Evolutionary conservation across 2,329 filamentous ascomycete species (phyloP).

Genomic region (Chaetothyriales sp.): DNA sequence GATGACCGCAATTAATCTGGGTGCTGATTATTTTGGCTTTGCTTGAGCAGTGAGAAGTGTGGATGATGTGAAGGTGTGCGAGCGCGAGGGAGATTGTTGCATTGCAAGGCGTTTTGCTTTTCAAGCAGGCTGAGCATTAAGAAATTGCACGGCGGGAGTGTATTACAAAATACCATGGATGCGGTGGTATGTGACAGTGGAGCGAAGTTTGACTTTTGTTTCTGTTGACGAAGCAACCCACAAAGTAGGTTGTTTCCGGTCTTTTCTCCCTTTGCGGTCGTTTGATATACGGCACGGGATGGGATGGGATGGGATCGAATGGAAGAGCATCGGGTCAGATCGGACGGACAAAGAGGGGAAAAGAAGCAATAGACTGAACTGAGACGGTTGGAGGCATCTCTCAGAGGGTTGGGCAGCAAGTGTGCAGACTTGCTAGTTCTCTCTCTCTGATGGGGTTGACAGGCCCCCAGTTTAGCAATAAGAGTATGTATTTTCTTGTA

Average conservation of each 20-base stretch:
- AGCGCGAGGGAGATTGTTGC: not conserved
- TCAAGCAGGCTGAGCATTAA: not conserved
- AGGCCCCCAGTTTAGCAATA: too few relatives aligned
- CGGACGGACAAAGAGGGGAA: too few relatives aligned
- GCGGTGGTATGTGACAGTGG: not conserved
- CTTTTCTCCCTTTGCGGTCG: not conserved
- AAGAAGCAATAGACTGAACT: too few relatives aligned
- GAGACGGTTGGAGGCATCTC: too few relatives aligned
- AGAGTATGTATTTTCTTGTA: too few relatives aligned
- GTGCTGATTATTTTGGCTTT: constrained; percentile 72
- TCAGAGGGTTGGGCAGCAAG: too few relatives aligned
- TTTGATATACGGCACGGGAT: not conserved
- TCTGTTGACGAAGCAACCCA: not conserved
- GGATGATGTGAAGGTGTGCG: not conserved
- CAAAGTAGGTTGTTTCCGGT: not conserved
- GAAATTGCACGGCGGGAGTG: not conserved
- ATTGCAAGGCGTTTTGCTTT: not conserved
- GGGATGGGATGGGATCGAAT: not conserved
- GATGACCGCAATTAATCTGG: constrained; percentile 92
- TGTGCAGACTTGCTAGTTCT: too few relatives aligned
- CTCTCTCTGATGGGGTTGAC: too few relatives aligned
- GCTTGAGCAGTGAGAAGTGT: not conserved
- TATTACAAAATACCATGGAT: not conserved
- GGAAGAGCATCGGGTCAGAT: too few relatives aligned
- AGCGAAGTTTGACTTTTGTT: not conserved